Percentiles rank a stretch among this genome's conserved stretches.
These are phyloP conservation scores for button mushroom (Agaricus bisporus) DNA, from an alignment of 768 basidiomycete species.

Conservation along the genomic window DNA sequence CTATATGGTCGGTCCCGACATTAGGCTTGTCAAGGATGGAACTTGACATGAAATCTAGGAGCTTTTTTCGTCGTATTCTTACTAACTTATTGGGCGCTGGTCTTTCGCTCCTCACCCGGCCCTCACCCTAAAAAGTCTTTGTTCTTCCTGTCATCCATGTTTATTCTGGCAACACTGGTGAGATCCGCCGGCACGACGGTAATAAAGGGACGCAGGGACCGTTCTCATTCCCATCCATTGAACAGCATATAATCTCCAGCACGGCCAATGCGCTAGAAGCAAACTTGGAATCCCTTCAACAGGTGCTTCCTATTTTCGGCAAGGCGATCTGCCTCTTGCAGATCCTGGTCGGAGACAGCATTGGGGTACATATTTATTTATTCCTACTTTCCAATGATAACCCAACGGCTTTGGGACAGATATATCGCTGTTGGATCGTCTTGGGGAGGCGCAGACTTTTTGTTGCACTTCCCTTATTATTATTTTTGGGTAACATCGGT, in stretches of 20 bases:
- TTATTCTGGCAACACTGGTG: conserved; percentile 23
- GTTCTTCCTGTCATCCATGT: conserved; percentile 22
- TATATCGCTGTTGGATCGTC: conserved; percentile 25
- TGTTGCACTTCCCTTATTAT: conserved; percentile 19
- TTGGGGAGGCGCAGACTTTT: conserved; percentile 20
- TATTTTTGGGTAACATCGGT: conserved; percentile 22
- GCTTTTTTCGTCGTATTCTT: conserved; percentile 21
- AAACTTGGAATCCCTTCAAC: conserved; percentile 24
- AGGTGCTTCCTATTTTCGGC: conserved; percentile 24
- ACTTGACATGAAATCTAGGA: conserved; percentile 10
- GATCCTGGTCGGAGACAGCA: conserved; percentile 27
- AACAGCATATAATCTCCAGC: conserved; percentile 5
- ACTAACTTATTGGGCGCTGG: conserved; percentile 20
- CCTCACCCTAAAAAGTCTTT: conserved; percentile 20
- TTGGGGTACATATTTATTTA: conserved; percentile 18
- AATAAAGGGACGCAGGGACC: neutral
- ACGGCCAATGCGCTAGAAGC: conserved; percentile 2
- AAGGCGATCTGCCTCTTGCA: conserved; percentile 27
- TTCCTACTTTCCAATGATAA: neutral
- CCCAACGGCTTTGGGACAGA: conserved; percentile 10
- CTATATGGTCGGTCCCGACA: conserved; percentile 17
- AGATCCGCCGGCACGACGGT: neutral
- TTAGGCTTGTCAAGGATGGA: neutral
- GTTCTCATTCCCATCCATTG: neutral
- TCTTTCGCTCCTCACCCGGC: conserved; percentile 15